These are phyloP conservation scores for Trichoderma lentiforme DNA, from an alignment of 2,329 filamentous ascomycete genomes.

Conservation along the genomic window DNA sequence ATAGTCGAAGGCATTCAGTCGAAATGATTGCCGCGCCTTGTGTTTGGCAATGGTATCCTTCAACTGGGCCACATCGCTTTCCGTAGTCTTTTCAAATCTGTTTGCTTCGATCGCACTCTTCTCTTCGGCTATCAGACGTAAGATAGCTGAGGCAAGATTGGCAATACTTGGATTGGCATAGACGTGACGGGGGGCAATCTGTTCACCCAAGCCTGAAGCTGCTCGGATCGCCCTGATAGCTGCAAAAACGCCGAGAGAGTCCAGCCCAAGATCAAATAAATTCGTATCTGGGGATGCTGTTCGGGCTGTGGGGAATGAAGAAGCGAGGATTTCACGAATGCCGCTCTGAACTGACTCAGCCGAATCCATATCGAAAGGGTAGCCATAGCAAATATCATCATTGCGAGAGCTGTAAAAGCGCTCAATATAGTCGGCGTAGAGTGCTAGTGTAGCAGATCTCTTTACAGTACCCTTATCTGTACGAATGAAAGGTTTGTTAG, in stretches of 20 bases:
- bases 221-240: slow-evolving; percentile 32
- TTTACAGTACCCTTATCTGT: slow-evolving; percentile 47
- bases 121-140: background rate
- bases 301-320: slow-evolving; percentile 19
- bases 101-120: background rate
- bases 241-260: slow-evolving; percentile 31
- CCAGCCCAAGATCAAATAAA: slow-evolving; percentile 30
- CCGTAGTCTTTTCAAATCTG: background rate
- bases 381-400: background rate
- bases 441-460: slow-evolving; percentile 36
- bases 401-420: slow-evolving; percentile 35
- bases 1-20: slow-evolving; percentile 32
- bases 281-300: slow-evolving; percentile 24
- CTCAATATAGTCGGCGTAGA: slow-evolving; percentile 46
- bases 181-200: background rate
- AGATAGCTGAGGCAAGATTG: background rate
- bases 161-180: background rate
- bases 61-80: background rate
- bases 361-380: background rate
- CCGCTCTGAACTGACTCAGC: background rate
- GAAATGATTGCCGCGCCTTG: slow-evolving; percentile 30
- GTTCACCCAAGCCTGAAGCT: slow-evolving; percentile 26
- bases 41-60: slow-evolving; percentile 22
- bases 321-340: background rate
- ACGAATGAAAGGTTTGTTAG: slow-evolving; percentile 41